Evolutionary conservation across 208 protist genomes (phyloP), one percentile per base, ranked within the genome.

Genomic region (Trypanosomatidae sp.): DNA sequence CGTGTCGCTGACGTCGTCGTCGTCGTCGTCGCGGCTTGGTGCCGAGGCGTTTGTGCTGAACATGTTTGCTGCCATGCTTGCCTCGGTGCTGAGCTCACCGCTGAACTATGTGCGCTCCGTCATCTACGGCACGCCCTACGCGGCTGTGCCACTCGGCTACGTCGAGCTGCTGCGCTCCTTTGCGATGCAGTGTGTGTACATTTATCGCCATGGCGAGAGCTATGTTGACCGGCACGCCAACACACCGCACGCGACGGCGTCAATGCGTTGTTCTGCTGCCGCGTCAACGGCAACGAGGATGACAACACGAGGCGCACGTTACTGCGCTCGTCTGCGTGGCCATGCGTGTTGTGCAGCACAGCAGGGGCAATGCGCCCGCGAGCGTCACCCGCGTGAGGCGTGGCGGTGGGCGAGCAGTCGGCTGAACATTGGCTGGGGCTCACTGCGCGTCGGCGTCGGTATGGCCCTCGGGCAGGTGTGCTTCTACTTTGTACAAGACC

Each of bases 371-470:
- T n/a, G n/a, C 22, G 38, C 15, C n/a, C 59, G 68, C 40, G 48
- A 48, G 11, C 64, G 69, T 15, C 73, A 94, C 40, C 78, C 76
- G 5, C 33, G 79, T n/a, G 78, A 64, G 0, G 68, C 78, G 4
- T 87, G 70, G 56, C 61, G 52, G 23, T 90, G 80, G 85, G 60
- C 72, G 20, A 91, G 88, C 47, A 83, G 67, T 23, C 67, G 86
- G 0, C 63, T 94, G 20, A 94, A 91, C 49, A 83, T 94, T 47
- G 86, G 86, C 4, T 94, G 86, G 81, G 86, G 86, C 4, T 91
- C 86, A 13, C 43, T 89, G 7, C 80, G 86, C 16, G 75, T 94
- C 13, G 86, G 86, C 0, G 46, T 94, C 2, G 86, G 86, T 2
- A 90, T 94, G 86, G 80, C 86, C 2, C 71, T 91, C 41, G 66